Base-by-base conservation (phyloP, 129 eudicot species). In the Lonicera japonica region DNA sequence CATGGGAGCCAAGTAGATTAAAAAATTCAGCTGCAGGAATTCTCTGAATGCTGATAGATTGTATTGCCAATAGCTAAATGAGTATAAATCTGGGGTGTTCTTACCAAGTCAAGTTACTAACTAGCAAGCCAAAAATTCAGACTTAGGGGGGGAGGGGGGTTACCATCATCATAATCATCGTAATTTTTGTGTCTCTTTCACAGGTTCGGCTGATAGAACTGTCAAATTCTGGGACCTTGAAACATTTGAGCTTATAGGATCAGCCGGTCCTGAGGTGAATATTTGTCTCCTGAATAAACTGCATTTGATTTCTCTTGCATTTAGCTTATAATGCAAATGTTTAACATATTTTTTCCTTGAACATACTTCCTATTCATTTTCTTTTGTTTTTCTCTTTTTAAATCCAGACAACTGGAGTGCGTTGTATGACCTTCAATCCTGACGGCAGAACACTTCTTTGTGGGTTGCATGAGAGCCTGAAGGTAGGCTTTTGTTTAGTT, bases 191-290 rank as follows among this genome's bases (percentile, higher is more conserved):
- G 20, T 50, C 16, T 50, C 20, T 50, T 65, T 52, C 11, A 34
- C 84, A 91, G 97, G 97, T 63, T 92, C 98, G 41, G 88, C 96
- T 76, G 98, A 92, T 65, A 78, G 75, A 75, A 92, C 98, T 48
- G 98, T 92, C 54, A 92, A 88, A 58, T 92, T 92, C 61, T 92
- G 96, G 96, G 98, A 92, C 70, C 98, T 92, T 67, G 98, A 92
- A 71, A 87, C 98, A 56, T 85, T 92, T 80, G 98, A 92, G 73
- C 98, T 87, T 60, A 92, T 92, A 62, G 98, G 98, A 54, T 83
- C 96, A 58, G 82, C 96, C 70, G 98, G 96, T 56, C 98, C 98
- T 38, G 98, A 92, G 98, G 98, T 91, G 60, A 66, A 60, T 62
- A 16, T 29, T 53, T 66, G 21, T 56, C 59, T 25, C 22, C 41